Conservation (phyloP, 129 eudicot species). For the Flaveria brownii region DNA sequence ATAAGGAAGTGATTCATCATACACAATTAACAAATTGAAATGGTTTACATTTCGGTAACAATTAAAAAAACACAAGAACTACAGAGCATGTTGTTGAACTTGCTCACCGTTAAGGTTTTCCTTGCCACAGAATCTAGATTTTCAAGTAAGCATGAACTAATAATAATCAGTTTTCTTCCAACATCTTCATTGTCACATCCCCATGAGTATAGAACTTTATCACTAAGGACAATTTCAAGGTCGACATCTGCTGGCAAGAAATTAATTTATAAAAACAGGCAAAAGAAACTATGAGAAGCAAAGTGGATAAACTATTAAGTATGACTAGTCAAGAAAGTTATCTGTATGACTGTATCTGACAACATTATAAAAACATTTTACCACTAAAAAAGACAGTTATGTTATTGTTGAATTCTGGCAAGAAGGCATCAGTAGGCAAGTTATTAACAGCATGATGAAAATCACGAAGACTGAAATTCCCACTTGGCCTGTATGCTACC, state of each 20-base stretch:
- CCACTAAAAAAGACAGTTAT: constrained; percentile 53
- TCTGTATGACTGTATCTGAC: too few relatives aligned
- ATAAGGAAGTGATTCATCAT: constrained; percentile 23
- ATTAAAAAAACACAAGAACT: constrained; percentile 7
- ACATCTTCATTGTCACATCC: constrained; percentile 61
- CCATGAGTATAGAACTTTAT: constrained; percentile 65
- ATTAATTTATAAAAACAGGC: background rate
- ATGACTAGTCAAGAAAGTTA: constrained; percentile 10
- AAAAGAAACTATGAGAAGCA: constrained; percentile 6
- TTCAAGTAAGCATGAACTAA: constrained; percentile 56
- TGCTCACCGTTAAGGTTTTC: constrained; percentile 62
- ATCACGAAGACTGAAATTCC: constrained; percentile 82
- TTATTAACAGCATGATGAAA: constrained; percentile 90
- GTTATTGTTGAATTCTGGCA: constrained; percentile 48
- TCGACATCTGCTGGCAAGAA: constrained; percentile 47
- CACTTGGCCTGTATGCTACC: constrained; percentile 80
- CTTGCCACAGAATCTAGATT: constrained; percentile 53
- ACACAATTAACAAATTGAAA: constrained; percentile 1
- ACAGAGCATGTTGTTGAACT: constrained; percentile 18
- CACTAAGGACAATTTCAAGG: constrained; percentile 65
- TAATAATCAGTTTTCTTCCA: constrained; percentile 64
- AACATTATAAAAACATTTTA: constrained; percentile 22
- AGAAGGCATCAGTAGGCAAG: constrained; percentile 69
- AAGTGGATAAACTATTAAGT: background rate
- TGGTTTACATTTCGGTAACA: constrained; percentile 4